phyloP scores from a whole-genome alignment of 108 stramenopile genomes.

The Nannochloropsis gaditana region DNA sequence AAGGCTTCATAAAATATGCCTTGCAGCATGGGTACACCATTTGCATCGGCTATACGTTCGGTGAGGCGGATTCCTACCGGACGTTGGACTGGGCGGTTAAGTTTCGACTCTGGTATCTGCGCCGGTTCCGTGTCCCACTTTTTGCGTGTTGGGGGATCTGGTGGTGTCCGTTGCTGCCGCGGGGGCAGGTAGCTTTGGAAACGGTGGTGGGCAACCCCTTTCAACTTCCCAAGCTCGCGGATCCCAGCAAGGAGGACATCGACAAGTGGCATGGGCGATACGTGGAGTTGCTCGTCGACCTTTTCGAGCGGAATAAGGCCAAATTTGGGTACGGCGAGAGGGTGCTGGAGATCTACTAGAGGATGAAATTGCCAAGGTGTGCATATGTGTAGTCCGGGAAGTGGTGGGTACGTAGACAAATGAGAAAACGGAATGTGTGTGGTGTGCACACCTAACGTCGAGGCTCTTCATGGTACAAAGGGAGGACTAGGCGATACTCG shows the following conservation, averaged over 20 bases:
- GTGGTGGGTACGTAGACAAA: too few species aligned
- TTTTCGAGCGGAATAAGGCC: conserved; percentile 65
- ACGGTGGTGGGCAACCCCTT: background rate
- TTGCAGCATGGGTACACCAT: background rate
- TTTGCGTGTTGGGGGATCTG: conserved; percentile 5
- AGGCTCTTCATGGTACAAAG: too few species aligned
- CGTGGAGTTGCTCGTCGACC: conserved; percentile 55
- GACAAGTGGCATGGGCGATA: conserved; percentile 66
- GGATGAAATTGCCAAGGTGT: background rate
- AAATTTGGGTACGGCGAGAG: conserved; percentile 21
- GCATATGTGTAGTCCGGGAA: background rate
- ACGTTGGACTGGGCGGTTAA: background rate
- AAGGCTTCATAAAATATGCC: conserved; percentile 4
- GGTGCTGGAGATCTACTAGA: background rate
- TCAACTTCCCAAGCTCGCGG: background rate
- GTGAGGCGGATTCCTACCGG: background rate
- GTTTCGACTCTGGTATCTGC: background rate
- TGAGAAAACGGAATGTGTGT: too few species aligned
- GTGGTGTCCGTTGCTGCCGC: background rate
- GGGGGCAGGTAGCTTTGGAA: conserved; percentile 9
- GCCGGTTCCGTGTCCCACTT: background rate
- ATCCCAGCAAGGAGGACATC: conserved; percentile 49
- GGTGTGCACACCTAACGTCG: too few species aligned
- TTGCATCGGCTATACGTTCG: background rate
- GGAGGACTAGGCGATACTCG: too few species aligned